Evolutionary conservation across 805 yeast species (phyloP).

Genomic region (Lachancea waltii): DNA sequence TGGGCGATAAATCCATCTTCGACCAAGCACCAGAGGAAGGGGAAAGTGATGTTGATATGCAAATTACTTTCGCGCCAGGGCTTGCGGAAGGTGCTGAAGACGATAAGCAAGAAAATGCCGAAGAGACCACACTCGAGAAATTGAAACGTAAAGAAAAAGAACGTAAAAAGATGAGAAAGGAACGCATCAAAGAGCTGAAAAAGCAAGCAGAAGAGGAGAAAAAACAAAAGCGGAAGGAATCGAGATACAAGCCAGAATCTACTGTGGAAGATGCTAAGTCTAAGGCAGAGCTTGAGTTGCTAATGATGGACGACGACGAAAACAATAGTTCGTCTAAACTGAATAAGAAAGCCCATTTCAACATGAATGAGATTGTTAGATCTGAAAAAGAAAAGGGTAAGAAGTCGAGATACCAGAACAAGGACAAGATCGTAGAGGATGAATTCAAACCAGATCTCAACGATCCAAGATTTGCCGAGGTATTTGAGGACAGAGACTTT

Average conservation of each 20-base stretch:
- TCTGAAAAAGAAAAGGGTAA: constrained; percentile 60
- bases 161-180: constrained; percentile 79
- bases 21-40: constrained; percentile 33
- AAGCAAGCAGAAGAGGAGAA: constrained; percentile 46
- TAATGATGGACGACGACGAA: constrained; percentile 59
- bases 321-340: constrained; percentile 30
- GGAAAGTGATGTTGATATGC: constrained; percentile 80
- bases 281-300: constrained; percentile 66
- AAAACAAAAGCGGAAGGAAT: constrained; percentile 36
- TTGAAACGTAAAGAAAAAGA: constrained; percentile 87
- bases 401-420: constrained; percentile 40
- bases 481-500: constrained; percentile 79
- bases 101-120: constrained; percentile 35
- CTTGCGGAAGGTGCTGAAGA: constrained; percentile 40
- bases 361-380: constrained; percentile 69
- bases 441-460: constrained; percentile 60
- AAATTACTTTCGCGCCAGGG: constrained; percentile 91
- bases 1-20: constrained; percentile 34
- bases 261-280: constrained; percentile 34
- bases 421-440: constrained; percentile 47
- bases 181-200: constrained; percentile 58
- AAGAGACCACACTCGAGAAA: constrained; percentile 71
- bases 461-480: constrained; percentile 81
- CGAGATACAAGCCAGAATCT: constrained; percentile 20
- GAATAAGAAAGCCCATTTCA: constrained; percentile 56